Evolutionary conservation across 1,139 yeast genomes (phyloP), one percentile per base, ranked within the genome.

Genomic region (Geotrichum klebahnii): DNA sequence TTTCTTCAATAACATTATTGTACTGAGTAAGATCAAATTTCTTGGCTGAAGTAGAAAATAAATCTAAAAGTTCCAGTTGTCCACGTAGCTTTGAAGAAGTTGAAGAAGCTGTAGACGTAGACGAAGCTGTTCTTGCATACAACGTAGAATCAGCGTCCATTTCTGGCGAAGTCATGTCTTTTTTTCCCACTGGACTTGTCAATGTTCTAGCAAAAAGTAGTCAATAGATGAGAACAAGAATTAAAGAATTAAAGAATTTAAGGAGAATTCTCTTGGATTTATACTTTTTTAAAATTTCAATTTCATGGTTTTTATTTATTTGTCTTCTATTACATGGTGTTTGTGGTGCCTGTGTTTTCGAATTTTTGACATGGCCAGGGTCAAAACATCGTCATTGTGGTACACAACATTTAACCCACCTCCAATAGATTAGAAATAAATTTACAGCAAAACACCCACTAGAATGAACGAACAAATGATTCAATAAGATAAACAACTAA

Each of bases 61-160:
- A 35, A 8, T 43, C 46, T 5, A 43, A 37, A 4, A 37, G 26
- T 22, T 43, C 46, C 12, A 43, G 40, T 20, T 33, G 40, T 17
- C 29, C 19, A 24, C 26, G 36, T 5, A 43, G 32, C 46, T 33
- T 33, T 8, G 40, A 33, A 8, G 32, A 34, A 35, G 5, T 35
- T 3, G 38, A 9, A 17, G 38, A 35, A 9, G 10, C 10, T 5
- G 38, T 26, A 26, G 29, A 26, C 6, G 29, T 26, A 8, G 29
- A 26, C 6, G 29, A 26, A 8, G 29, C 10, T 26, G 29, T 10
- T 26, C 29, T 26, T 26, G 29, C 6, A 10, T 26, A 26, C 29
- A 26, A 26, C 10, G 29, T 26, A 26, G 29, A 26, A 8, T 26
- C 29, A 26, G 10, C 29, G 29, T 26, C 29, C 29, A 26, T 26